Evolutionary conservation across 768 basidiomycete species (phyloP).

Genomic region (Lactarius evosmus): DNA sequence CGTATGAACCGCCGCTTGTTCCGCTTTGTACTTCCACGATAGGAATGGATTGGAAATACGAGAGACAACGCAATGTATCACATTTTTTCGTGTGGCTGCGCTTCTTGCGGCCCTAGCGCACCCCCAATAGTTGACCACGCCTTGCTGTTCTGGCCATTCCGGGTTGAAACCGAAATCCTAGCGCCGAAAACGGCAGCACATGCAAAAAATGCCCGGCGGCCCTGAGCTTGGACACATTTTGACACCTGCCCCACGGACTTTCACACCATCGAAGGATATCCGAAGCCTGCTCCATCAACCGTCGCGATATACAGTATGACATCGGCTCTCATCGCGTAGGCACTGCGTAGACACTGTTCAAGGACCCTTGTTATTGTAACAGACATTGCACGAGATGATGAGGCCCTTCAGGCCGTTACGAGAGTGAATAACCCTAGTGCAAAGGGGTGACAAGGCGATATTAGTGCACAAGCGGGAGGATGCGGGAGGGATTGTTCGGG

Average conservation of each 20-base stretch:
- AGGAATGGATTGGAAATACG: slow-evolving; percentile 9
- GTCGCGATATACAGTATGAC: not conserved
- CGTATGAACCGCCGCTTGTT: slow-evolving; percentile 5
- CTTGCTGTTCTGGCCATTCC: not conserved
- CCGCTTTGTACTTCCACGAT: slow-evolving; percentile 17
- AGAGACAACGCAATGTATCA: not conserved
- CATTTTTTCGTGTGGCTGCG: not conserved
- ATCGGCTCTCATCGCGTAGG: slow-evolving; percentile 13
- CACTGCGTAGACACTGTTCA: slow-evolving; percentile 21
- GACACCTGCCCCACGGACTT: slow-evolving; percentile 15
- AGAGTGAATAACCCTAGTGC: slow-evolving; percentile 28
- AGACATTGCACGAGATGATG: slow-evolving; percentile 29
- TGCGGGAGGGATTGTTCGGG: slow-evolving; percentile 28
- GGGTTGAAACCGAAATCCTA: not conserved
- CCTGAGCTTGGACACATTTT: slow-evolving; percentile 17
- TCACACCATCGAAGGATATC: not conserved
- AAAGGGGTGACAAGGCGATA: slow-evolving; percentile 27
- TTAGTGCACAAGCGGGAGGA: slow-evolving; percentile 28
- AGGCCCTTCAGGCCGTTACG: slow-evolving; percentile 29
- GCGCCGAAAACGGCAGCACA: not conserved
- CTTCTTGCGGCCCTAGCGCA: not conserved
- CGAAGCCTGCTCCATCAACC: too few relatives aligned
- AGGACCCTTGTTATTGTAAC: slow-evolving; percentile 29
- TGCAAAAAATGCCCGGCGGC: slow-evolving; percentile 1
- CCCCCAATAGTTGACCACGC: not conserved